Percentiles rank a stretch among this genome's conserved stretches.
Evolutionary conservation across 176 grass and related monocot species (phyloP).

Genomic region (Oryza glumipatula): DNA sequence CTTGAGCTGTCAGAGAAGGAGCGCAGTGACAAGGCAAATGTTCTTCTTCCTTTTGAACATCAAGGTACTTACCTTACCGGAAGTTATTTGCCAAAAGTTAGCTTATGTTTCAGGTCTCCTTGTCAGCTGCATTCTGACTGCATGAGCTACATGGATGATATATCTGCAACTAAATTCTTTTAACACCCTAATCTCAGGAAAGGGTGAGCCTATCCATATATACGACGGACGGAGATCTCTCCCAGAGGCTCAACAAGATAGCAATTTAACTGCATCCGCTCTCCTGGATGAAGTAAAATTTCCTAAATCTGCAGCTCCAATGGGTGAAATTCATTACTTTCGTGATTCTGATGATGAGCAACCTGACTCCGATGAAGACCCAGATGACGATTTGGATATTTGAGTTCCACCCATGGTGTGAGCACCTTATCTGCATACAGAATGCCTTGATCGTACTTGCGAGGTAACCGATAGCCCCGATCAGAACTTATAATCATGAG

Average conservation of each 20-base stretch:
- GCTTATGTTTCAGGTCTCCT: not conserved
- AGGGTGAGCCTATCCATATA: slow-evolving; percentile 66
- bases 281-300: slow-evolving; percentile 42
- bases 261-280: slow-evolving; percentile 15
- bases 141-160: slow-evolving; percentile 6
- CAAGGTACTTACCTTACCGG: slow-evolving; percentile 55
- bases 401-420: slow-evolving; percentile 34
- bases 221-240: slow-evolving; percentile 79
- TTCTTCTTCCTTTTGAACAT: slow-evolving; percentile 96
- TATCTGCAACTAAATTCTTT: slow-evolving; percentile 25
- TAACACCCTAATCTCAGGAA: slow-evolving; percentile 55
- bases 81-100: not conserved
- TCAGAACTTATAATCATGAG: slow-evolving; percentile 11
- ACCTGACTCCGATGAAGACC: slow-evolving; percentile 95
- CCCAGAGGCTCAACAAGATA: slow-evolving; percentile 46
- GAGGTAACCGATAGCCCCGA: not conserved
- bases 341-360: slow-evolving; percentile 95
- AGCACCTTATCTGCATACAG: not conserved
- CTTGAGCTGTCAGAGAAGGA: slow-evolving; percentile 93
- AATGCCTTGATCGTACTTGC: not conserved
- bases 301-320: slow-evolving; percentile 47
- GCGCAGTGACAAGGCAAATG: slow-evolving; percentile 75
- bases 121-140: slow-evolving; percentile 15
- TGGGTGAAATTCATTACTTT: slow-evolving; percentile 89
- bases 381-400: slow-evolving; percentile 97